phyloP scores from a whole-genome alignment of 163 green algal species.

The Botryococcus braunii region DNA sequence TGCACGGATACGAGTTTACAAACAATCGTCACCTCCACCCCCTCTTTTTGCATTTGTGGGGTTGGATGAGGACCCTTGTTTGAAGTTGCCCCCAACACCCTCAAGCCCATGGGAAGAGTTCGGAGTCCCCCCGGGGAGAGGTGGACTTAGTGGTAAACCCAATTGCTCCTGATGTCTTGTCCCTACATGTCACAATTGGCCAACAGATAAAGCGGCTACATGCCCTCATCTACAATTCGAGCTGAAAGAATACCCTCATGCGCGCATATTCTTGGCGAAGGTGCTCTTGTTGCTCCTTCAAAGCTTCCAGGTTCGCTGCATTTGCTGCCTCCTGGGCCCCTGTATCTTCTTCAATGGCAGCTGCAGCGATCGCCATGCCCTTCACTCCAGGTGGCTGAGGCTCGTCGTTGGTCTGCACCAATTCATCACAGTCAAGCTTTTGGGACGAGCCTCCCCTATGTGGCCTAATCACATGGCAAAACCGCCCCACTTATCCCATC shows the following conservation, averaged over 20 bases:
- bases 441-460: background rate
- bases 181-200: too few species aligned
- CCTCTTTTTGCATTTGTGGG: too few species aligned
- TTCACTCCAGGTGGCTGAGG: background rate
- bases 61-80: too few species aligned
- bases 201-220: too few species aligned
- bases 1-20: too few species aligned
- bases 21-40: too few species aligned
- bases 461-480: background rate
- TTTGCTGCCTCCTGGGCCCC: background rate
- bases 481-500: background rate
- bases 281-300: conserved; percentile 25
- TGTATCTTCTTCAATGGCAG: background rate
- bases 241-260: conserved; percentile 34
- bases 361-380: background rate
- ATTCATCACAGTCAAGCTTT: background rate
- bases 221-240: too few species aligned
- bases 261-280: conserved; percentile 41
- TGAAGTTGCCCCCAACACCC: too few species aligned
- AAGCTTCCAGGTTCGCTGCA: conserved; percentile 17
- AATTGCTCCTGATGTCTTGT: too few species aligned
- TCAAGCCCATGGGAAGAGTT: too few species aligned
- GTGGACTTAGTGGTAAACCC: too few species aligned
- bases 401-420: background rate
- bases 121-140: too few species aligned